A percentile compares a stretch with the other conserved stretches of the same genome.
These are phyloP conservation scores for Boletus sp. DNA, from an alignment of 1,284 basidiomycete species.

Conservation along the genomic window DNA sequence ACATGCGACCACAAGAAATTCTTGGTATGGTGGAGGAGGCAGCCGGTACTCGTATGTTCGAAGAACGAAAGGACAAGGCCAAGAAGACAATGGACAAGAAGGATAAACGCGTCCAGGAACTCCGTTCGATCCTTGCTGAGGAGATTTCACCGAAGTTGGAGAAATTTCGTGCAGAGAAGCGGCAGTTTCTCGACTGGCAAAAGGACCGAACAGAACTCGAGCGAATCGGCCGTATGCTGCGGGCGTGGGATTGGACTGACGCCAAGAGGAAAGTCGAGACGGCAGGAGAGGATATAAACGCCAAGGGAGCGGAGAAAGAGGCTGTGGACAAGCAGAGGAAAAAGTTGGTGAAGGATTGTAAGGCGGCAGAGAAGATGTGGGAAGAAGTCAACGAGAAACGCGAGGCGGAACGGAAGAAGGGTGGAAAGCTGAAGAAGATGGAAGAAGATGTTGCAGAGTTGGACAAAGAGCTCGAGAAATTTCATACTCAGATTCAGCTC, in stretches of 20 bases:
- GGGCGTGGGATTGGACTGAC: constrained; percentile 87
- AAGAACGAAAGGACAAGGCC: constrained; percentile 97
- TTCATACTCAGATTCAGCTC: constrained; percentile 85
- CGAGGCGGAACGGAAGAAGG: constrained; percentile 63
- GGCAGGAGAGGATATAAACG: constrained; percentile 55
- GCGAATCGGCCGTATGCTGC: constrained; percentile 77
- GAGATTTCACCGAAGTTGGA: constrained; percentile 96
- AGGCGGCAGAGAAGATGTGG: constrained; percentile 49
- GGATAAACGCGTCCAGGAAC: constrained; percentile 93
- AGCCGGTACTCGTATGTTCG: constrained; percentile 98
- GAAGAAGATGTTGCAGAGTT: constrained; percentile 75
- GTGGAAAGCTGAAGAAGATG: constrained; percentile 72
- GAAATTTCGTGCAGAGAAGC: constrained; percentile 87
- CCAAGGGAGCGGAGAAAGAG: constrained; percentile 43
- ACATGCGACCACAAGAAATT: constrained; percentile 98
- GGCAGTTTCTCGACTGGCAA: constrained; percentile 87
- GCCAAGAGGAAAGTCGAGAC: constrained; percentile 43
- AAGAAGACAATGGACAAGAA: constrained; percentile 97
- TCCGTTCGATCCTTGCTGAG: constrained; percentile 75
- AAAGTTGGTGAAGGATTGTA: constrained; percentile 45
- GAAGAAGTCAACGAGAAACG: constrained; percentile 66
- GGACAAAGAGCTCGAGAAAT: constrained; percentile 84
- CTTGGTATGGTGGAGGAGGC: constrained; percentile 99
- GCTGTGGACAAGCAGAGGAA: constrained; percentile 48
- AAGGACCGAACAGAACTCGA: constrained; percentile 89